phyloP scores from a whole-genome alignment of 441 rosid genomes.

The Jatropha podagrica region DNA sequence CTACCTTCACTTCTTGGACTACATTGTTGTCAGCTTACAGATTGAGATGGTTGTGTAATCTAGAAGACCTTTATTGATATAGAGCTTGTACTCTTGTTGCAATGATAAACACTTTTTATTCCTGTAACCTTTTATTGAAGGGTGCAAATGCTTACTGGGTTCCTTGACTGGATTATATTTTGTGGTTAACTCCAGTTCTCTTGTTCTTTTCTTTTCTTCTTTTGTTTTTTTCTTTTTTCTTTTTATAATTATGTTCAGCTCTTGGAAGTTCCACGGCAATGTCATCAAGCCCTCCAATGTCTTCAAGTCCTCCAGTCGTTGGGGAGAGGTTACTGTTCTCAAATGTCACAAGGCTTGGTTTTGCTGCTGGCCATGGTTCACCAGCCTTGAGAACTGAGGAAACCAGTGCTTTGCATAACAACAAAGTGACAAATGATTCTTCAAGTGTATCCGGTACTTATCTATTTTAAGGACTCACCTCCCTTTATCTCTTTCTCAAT shows the following conservation, averaged over 20 bases:
- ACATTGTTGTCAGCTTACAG: too few species aligned
- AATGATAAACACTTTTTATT: background rate
- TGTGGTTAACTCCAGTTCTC: background rate
- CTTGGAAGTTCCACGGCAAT: constrained; percentile 54
- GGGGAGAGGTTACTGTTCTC: constrained; percentile 81
- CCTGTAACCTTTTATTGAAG: background rate
- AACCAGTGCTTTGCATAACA: constrained; percentile 29
- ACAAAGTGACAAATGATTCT: constrained; percentile 38
- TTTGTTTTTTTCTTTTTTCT: background rate
- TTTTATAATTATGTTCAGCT: constrained; percentile 37
- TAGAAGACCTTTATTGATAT: background rate
- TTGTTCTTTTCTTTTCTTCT: background rate
- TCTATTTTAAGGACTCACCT: background rate
- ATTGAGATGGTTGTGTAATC: background rate
- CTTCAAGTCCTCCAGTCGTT: constrained; percentile 65
- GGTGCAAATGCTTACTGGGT: background rate
- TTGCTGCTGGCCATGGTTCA: constrained; percentile 87
- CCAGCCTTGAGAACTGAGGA: constrained; percentile 70
- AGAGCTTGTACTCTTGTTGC: background rate
- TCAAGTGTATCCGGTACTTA: constrained; percentile 33
- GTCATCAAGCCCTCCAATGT: constrained; percentile 57
- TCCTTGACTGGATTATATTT: background rate
- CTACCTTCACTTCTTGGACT: too few species aligned
- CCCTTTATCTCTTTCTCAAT: background rate
- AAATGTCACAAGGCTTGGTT: constrained; percentile 84